Percentiles rank a stretch among this genome's conserved stretches.
phyloP scores from a whole-genome alignment of 805 yeast species.

The Nematodospora valgi region DNA sequence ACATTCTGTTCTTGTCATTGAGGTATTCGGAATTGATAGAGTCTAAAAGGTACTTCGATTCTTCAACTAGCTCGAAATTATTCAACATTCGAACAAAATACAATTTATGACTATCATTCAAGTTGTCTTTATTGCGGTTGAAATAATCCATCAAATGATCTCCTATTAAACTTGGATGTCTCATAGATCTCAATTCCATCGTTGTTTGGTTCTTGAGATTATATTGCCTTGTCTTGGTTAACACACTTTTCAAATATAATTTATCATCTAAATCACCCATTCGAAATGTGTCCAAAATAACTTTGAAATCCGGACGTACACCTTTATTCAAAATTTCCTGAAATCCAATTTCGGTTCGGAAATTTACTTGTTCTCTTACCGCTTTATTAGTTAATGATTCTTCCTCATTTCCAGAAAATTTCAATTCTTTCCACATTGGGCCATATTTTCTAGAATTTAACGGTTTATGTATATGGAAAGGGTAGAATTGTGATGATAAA shows the following conservation, averaged over 20 bases:
- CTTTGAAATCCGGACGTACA: slow-evolving; percentile 29
- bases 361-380: slow-evolving; percentile 22
- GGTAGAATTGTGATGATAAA: slow-evolving; percentile 24
- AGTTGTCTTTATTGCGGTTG: slow-evolving; percentile 8
- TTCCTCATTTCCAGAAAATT: too few relatives aligned
- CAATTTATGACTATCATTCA: slow-evolving; percentile 27
- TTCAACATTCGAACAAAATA: slow-evolving; percentile 26
- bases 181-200: slow-evolving; percentile 11
- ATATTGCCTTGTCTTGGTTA: slow-evolving; percentile 14
- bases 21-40: slow-evolving; percentile 21
- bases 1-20: slow-evolving; percentile 24
- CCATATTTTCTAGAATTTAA: slow-evolving; percentile 22
- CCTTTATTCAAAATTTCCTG: slow-evolving; percentile 27
- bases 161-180: slow-evolving; percentile 19
- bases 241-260: slow-evolving; percentile 21
- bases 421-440: slow-evolving; percentile 21
- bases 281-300: slow-evolving; percentile 30
- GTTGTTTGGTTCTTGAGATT: slow-evolving; percentile 8
- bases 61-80: slow-evolving; percentile 22
- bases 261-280: slow-evolving; percentile 22
- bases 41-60: slow-evolving; percentile 21
- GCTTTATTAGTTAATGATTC: too few relatives aligned
- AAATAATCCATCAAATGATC: slow-evolving; percentile 14
- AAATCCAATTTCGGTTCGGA: slow-evolving; percentile 30
- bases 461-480: slow-evolving; percentile 18